phyloP scores from a whole-genome alignment of 306 rosid species.

The Citrullus mucosospermus region DNA sequence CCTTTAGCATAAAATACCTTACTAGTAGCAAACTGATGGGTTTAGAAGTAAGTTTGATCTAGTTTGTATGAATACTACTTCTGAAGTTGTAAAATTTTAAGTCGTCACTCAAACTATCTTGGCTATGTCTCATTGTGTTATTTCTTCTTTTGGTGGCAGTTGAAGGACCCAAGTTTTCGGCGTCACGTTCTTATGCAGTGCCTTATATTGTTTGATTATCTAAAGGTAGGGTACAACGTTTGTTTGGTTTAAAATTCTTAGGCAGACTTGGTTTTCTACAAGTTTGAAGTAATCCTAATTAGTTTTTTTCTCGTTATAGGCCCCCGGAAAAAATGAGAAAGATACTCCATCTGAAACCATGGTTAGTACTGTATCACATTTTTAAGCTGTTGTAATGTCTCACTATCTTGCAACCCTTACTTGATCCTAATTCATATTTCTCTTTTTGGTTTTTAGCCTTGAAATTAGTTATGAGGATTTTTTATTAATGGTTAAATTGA shows the following conservation, averaged over 20 bases:
- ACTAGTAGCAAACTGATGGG: conserved; percentile 97
- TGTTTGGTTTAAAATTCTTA: not conserved
- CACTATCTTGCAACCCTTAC: not conserved
- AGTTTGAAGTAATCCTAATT: not conserved
- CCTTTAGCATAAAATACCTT: conserved; percentile 93
- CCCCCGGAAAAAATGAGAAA: conserved; percentile 84
- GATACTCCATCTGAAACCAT: conserved; percentile 82
- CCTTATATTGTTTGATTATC: conserved; percentile 81
- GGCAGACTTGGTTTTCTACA: not conserved
- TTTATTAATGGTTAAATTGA: not conserved
- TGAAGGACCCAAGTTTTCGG: conserved; percentile 92
- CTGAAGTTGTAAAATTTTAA: not conserved
- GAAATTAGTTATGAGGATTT: not conserved
- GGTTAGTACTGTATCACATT: conserved; percentile 36
- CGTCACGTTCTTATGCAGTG: conserved; percentile 93
- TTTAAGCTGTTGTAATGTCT: not conserved
- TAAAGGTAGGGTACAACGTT: conserved; percentile 44
- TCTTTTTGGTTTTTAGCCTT: not conserved
- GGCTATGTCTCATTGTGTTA: not conserved
- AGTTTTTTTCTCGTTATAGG: conserved; percentile 35
- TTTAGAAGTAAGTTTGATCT: conserved; percentile 47
- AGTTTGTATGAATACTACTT: not conserved
- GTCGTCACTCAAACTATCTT: not conserved
- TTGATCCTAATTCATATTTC: not conserved
- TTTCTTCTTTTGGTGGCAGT: conserved; percentile 21